These are phyloP conservation scores for Sporormia fimetaria DNA, from an alignment of 495 filamentous ascomycete species.

Conservation along the genomic window DNA sequence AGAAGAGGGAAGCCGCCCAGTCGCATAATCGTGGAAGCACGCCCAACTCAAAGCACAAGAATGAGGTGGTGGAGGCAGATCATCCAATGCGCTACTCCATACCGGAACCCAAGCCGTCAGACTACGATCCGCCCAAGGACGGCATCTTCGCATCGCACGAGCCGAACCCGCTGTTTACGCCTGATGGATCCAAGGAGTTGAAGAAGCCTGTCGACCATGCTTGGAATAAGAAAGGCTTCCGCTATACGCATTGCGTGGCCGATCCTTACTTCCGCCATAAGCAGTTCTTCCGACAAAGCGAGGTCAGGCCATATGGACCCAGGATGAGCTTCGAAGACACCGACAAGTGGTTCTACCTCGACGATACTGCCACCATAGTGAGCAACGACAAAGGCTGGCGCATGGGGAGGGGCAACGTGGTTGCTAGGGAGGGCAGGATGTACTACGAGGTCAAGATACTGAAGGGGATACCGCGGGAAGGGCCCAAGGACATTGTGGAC, in stretches of 20 bases:
- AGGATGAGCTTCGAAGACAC: slow-evolving; percentile 88
- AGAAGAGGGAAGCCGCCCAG: slow-evolving; percentile 34
- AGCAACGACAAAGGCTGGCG: slow-evolving; percentile 73
- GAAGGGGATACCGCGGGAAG: slow-evolving; percentile 46
- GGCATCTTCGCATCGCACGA: slow-evolving; percentile 32
- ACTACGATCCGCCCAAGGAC: slow-evolving; percentile 33
- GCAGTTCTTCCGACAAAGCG: slow-evolving; percentile 80
- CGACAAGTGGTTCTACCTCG: slow-evolving; percentile 63
- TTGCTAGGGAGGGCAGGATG: slow-evolving; percentile 77
- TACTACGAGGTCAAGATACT: slow-evolving; percentile 92
- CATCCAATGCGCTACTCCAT: slow-evolving; percentile 34
- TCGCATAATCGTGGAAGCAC: slow-evolving; percentile 22
- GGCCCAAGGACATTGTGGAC: slow-evolving; percentile 21
- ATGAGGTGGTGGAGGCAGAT: slow-evolving; percentile 17
- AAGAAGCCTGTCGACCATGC: slow-evolving; percentile 41
- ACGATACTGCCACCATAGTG: slow-evolving; percentile 46
- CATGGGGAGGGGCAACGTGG: slow-evolving; percentile 80
- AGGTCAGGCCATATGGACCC: slow-evolving; percentile 65
- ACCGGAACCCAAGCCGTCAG: slow-evolving; percentile 27
- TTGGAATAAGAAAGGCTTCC: slow-evolving; percentile 81
- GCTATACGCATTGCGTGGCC: slow-evolving; percentile 83
- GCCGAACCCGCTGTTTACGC: slow-evolving; percentile 30
- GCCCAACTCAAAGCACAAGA: slow-evolving; percentile 26
- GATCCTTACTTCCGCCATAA: slow-evolving; percentile 77
- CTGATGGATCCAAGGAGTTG: slow-evolving; percentile 29